Evolutionary conservation across 2,329 filamentous ascomycete genomes (phyloP).

Genomic region (Calonectria leucothoes): DNA sequence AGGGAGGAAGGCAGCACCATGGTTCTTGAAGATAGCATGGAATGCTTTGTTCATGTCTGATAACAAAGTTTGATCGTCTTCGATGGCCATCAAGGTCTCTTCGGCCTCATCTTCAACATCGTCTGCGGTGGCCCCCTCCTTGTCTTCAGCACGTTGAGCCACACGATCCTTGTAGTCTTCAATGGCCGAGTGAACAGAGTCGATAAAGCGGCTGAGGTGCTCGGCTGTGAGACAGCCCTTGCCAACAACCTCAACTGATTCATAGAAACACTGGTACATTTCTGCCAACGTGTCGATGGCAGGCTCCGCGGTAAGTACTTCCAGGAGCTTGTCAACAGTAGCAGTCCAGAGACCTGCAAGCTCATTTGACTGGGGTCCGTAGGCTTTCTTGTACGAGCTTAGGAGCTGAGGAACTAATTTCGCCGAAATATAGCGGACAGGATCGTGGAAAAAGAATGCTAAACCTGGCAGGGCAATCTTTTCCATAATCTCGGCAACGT

Average conservation of each 20-base stretch:
- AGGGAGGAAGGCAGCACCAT: conserved; percentile 84
- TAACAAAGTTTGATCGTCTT: conserved; percentile 95
- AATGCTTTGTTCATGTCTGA: conserved; percentile 99
- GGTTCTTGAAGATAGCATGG: conserved; percentile 98
- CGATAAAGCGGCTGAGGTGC: conserved; percentile 90
- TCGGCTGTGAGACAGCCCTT: conserved; percentile 81
- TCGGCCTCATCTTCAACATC: conserved; percentile 92
- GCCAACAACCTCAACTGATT: conserved; percentile 94
- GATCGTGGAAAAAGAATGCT: conserved; percentile 99
- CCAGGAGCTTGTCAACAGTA: conserved; percentile 90
- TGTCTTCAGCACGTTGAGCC: conserved; percentile 84
- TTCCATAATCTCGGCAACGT: conserved; percentile 93
- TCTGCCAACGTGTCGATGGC: conserved; percentile 96
- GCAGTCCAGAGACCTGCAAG: conserved; percentile 85
- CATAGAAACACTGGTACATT: conserved; percentile 99
- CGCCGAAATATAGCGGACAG: conserved; percentile 92
- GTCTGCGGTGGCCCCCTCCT: conserved; percentile 77
- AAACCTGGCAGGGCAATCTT: conserved; percentile 94
- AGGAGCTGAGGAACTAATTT: conserved; percentile 94
- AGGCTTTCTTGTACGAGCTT: conserved; percentile 93
- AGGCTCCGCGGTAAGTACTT: conserved; percentile 92
- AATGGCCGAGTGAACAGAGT: conserved; percentile 84
- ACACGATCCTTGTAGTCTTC: conserved; percentile 95
- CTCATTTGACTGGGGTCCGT: conserved; percentile 82
- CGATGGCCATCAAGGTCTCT: conserved; percentile 89